Evolutionary conservation across 2,329 filamentous ascomycete species (phyloP).

Genomic region (Leptographium procerum): DNA sequence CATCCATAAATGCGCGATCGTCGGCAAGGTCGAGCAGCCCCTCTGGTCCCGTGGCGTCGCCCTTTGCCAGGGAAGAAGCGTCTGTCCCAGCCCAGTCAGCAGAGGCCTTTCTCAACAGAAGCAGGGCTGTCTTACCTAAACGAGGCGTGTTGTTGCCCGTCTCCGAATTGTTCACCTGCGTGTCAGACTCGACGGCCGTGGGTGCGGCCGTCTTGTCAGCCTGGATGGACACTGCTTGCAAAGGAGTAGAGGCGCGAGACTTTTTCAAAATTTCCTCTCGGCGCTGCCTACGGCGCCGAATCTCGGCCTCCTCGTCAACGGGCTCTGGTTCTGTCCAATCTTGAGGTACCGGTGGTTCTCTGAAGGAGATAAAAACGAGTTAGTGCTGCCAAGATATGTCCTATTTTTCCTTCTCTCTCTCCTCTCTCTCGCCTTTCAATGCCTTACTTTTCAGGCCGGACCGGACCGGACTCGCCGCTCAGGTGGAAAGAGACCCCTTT

Average conservation of each 20-base stretch:
- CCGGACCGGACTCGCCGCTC: constrained; percentile 7
- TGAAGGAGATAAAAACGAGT: not conserved
- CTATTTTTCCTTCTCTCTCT: too few species aligned
- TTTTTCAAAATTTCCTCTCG: constrained; percentile 80
- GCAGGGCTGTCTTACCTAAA: constrained; percentile 29
- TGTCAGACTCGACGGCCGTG: constrained; percentile 34
- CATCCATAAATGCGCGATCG: constrained; percentile 58
- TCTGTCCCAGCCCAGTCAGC: constrained; percentile 5
- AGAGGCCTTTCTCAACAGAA: not conserved
- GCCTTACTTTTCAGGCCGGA: not conserved
- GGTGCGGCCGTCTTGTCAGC: constrained; percentile 41
- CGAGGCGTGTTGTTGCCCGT: constrained; percentile 25
- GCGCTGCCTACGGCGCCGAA: constrained; percentile 73
- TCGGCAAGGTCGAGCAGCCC: constrained; percentile 50
- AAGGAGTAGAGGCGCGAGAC: constrained; percentile 60
- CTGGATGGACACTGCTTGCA: constrained; percentile 65
- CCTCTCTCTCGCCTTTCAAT: too few species aligned
- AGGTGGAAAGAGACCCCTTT: constrained; percentile 44
- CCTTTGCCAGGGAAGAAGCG: constrained; percentile 13
- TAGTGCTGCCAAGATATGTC: not conserved
- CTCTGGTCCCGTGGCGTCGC: constrained; percentile 15
- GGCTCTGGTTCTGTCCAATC: constrained; percentile 37
- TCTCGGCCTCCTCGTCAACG: constrained; percentile 71
- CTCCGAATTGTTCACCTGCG: constrained; percentile 30
- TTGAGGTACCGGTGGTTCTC: not conserved